Base-by-base conservation (phyloP, 176 grass and related monocot species). In the Musa troglodytarum region DNA sequence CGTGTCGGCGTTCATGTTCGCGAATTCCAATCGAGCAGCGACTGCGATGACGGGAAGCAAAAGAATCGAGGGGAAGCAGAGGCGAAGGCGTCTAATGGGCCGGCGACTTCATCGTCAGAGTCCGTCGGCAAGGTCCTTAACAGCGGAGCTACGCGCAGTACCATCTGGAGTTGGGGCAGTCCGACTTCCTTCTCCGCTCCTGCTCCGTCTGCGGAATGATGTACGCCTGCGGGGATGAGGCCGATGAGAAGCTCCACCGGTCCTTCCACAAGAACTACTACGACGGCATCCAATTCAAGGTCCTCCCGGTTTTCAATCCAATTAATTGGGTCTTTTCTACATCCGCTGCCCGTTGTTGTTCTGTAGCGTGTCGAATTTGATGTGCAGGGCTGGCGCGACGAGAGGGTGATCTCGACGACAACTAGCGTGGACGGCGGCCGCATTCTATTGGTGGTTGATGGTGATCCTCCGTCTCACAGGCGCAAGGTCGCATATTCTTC, bases 111-210 rank as follows among this genome's bases (percentile, higher is more conserved):
- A 26, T 77, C 75, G 26, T 77, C 75, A 5, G 8, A 69, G 25
- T 17, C 67, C 29, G 80, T 50, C 5, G 73, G 52, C 6, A 92
- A 82, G 63, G 20, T 87, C 17, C 56, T 82, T 50, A 87, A 83
- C 61, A 93, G 86, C 85, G 84, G 72, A 93, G n/a, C 54, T 98
- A 93, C 55, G 90, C 80, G 2, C 88, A 93, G 84, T 91, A 90
- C 84, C 86, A 98, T 78, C 81, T 98, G 77, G 94, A 98, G 71
- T 84, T 98, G 14, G 94, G 94, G 77, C 94, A 98, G 79, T 72
- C 88, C 17, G 80, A 98, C 76, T 98, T 98, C 61, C 16, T 98
- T 26, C 82, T 93, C 80, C 94, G 82, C 68, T 63, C 68, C 53
- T 98, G 90, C 91, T 79, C 83, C 10, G 82, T 86, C 53, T 98